phyloP scores from a whole-genome alignment of 2,329 filamentous ascomycete species.

The Pseudogymnoascus destructans region DNA sequence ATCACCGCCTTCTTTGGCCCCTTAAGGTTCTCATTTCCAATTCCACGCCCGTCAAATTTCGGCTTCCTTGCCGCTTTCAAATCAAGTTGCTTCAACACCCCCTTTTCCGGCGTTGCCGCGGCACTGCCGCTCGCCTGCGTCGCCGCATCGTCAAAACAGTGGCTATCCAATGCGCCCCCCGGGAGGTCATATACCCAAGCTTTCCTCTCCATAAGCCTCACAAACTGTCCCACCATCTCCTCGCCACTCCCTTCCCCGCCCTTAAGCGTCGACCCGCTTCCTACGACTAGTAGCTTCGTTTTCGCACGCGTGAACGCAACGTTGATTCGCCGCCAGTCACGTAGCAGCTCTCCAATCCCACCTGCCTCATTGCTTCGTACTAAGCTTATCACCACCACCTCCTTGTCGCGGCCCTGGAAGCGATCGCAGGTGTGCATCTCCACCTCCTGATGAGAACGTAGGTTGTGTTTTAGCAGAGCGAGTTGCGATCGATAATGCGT shows the following conservation, averaged over 20 bases:
- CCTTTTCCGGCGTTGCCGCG: constrained; percentile 11
- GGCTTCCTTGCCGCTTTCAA: constrained; percentile 15
- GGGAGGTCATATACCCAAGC: constrained; percentile 72
- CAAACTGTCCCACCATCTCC: constrained; percentile 64
- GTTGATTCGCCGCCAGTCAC: constrained; percentile 87
- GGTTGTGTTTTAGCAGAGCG: constrained; percentile 60
- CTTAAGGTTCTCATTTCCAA: neutral
- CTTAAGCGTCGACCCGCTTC: constrained; percentile 64
- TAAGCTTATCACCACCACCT: constrained; percentile 74
- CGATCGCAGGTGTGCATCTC: constrained; percentile 97
- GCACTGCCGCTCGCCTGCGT: constrained; percentile 33
- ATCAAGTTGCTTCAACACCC: constrained; percentile 13
- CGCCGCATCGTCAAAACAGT: constrained; percentile 45
- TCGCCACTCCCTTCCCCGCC: constrained; percentile 47
- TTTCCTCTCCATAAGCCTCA: constrained; percentile 61
- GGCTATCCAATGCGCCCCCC: constrained; percentile 47
- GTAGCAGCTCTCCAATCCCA: constrained; percentile 78
- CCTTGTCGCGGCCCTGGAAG: constrained; percentile 93
- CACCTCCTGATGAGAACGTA: constrained; percentile 49
- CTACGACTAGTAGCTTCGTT: constrained; percentile 80
- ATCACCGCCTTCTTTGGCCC: constrained; percentile 42
- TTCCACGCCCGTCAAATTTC: constrained; percentile 14
- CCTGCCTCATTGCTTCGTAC: constrained; percentile 75
- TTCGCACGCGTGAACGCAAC: constrained; percentile 89
- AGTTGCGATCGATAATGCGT: constrained; percentile 94